phyloP scores from a whole-genome alignment of 495 filamentous ascomycete species.

The Neurospora tetraspora region DNA sequence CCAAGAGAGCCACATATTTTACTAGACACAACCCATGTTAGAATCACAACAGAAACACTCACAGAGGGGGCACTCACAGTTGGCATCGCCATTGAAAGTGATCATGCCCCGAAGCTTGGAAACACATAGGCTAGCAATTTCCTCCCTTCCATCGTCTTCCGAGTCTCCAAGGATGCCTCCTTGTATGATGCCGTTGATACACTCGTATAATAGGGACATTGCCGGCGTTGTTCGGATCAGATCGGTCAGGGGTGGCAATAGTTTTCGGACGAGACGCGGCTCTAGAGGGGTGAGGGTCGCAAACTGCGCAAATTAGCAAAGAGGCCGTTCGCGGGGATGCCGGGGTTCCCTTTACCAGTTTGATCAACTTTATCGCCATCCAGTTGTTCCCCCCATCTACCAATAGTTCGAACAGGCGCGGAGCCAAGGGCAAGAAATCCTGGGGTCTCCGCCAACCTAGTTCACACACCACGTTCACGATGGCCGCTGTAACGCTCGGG shows the following conservation, averaged over 20 bases:
- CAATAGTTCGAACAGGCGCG: constrained; percentile 80
- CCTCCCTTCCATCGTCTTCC: constrained; percentile 72
- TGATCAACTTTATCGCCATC: constrained; percentile 99
- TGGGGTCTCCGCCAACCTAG: constrained; percentile 86
- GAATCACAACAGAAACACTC: no score
- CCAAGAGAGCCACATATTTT: constrained; percentile 92
- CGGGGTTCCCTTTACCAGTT: constrained; percentile 52
- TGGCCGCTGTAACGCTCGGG: constrained; percentile 86
- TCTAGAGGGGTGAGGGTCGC: constrained; percentile 89
- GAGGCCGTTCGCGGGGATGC: not conserved
- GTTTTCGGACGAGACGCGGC: constrained; percentile 79
- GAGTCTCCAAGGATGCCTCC: constrained; percentile 81
- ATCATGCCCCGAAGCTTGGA: constrained; percentile 90
- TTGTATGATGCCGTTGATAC: constrained; percentile 96
- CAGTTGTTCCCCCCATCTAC: constrained; percentile 95
- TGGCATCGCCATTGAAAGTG: constrained; percentile 82
- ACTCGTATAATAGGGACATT: constrained; percentile 95
- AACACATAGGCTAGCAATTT: constrained; percentile 89
- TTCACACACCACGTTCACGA: constrained; percentile 94
- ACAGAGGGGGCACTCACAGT: constrained; percentile 47
- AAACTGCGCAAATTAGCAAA: constrained; percentile 49
- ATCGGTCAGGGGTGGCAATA: constrained; percentile 87
- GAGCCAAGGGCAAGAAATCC: constrained; percentile 88
- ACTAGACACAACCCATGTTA: constrained; percentile 38
- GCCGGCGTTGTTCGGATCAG: constrained; percentile 90